Percentiles rank a stretch among this genome's conserved stretches.
These are phyloP conservation scores for Ceraceosorus guamensis DNA, from an alignment of 1,284 basidiomycete genomes.

Conservation along the genomic window DNA sequence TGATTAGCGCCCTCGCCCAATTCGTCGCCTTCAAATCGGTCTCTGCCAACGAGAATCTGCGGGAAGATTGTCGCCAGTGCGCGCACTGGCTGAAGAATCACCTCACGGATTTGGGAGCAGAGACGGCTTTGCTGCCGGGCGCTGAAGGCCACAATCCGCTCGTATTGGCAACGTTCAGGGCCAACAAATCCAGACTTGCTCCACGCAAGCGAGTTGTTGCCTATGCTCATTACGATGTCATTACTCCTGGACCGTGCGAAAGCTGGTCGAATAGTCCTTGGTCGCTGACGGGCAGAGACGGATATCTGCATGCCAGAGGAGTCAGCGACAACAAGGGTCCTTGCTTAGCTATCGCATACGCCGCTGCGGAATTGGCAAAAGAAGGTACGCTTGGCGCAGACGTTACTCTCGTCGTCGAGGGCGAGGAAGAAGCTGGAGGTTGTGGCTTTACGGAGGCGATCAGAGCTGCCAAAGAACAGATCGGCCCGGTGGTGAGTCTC, in stretches of 20 bases:
- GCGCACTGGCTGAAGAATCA: constrained; percentile 37
- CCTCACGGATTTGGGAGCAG: constrained; percentile 36
- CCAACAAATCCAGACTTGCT: constrained; percentile 2
- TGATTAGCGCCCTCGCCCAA: constrained; percentile 65
- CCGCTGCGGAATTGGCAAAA: constrained; percentile 70
- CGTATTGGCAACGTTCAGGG: constrained; percentile 36
- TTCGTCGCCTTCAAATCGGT: constrained; percentile 82
- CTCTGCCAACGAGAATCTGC: constrained; percentile 61
- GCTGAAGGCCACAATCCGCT: constrained; percentile 29
- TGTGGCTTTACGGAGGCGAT: constrained; percentile 73
- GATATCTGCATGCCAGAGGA: constrained; percentile 88
- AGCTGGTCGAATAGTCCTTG: constrained; percentile 68
- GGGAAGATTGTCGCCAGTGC: constrained; percentile 59
- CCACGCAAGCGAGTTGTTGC: constrained; percentile 27
- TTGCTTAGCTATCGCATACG: constrained; percentile 80
- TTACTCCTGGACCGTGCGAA: constrained; percentile 47
- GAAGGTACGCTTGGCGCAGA: constrained; percentile 72
- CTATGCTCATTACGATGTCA: constrained; percentile 46
- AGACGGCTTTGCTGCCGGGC: constrained; percentile 31
- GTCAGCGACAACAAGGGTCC: constrained; percentile 77
- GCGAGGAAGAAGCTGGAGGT: constrained; percentile 91
- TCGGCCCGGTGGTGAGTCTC: constrained; percentile 22
- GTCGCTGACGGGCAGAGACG: constrained; percentile 71
- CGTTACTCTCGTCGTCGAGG: constrained; percentile 83
- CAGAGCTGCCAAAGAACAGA: constrained; percentile 57